Percentiles rank a stretch among this genome's conserved stretches.
Evolutionary conservation across 169 alveolate species (phyloP).

Genomic region (Cryptosporidium ubiquitum): DNA sequence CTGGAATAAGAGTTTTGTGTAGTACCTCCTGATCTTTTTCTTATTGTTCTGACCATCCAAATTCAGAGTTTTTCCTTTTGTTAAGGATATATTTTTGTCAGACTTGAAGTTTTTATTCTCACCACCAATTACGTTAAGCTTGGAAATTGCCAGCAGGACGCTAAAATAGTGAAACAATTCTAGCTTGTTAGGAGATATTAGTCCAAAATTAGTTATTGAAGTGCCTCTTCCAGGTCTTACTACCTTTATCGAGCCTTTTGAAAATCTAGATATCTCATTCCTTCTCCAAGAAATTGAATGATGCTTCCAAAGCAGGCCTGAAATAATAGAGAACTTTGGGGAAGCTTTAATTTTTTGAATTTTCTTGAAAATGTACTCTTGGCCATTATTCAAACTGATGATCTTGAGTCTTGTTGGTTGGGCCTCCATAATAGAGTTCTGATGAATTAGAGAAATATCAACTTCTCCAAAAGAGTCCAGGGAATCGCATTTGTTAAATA

Average conservation of each 20-base stretch:
- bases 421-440: constrained; percentile 49
- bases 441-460: constrained; percentile 45
- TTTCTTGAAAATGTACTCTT: constrained; percentile 29
- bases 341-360: constrained; percentile 4
- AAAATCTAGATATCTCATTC: constrained; percentile 21
- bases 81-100: neutral
- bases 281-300: constrained; percentile 42
- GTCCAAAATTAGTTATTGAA: neutral
- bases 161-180: constrained; percentile 40
- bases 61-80: neutral
- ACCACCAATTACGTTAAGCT: neutral
- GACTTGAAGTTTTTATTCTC: neutral
- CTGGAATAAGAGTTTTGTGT: constrained; percentile 14
- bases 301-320: constrained; percentile 58
- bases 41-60: neutral
- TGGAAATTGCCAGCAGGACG: constrained; percentile 32
- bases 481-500: constrained; percentile 27
- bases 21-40: constrained; percentile 13
- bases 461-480: constrained; percentile 64
- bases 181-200: constrained; percentile 23
- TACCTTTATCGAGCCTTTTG: constrained; percentile 28
- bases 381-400: constrained; percentile 53
- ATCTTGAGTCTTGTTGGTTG: constrained; percentile 47
- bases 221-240: neutral
- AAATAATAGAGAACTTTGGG: constrained; percentile 62